Evolutionary conservation across 1,139 yeast genomes (phyloP).

Genomic region (Kurtzmaniella quercitrusa): DNA sequence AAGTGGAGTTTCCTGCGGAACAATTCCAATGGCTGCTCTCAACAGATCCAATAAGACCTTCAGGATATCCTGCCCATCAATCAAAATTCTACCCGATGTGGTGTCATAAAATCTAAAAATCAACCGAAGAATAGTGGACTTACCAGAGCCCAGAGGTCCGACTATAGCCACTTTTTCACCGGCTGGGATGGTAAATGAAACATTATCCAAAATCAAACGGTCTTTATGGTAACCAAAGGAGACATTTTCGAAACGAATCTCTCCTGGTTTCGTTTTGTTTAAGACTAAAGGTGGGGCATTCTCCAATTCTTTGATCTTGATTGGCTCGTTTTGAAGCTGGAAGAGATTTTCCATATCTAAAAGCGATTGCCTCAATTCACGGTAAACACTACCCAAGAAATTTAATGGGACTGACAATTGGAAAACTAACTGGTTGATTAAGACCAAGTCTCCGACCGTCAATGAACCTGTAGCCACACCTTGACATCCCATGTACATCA

Average conservation of each 20-base stretch:
- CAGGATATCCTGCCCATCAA: conserved; percentile 88
- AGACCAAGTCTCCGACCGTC: conserved; percentile 94
- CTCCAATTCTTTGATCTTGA: conserved; percentile 58
- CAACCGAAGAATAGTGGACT: conserved; percentile 80
- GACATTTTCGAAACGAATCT: conserved; percentile 84
- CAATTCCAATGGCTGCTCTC: conserved; percentile 78
- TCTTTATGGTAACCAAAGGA: conserved; percentile 89
- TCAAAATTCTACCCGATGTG: conserved; percentile 66
- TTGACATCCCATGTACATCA: conserved; percentile 99
- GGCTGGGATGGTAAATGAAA: conserved; percentile 81
- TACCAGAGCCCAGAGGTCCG: conserved; percentile 95
- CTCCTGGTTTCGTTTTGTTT: conserved; percentile 50
- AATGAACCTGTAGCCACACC: conserved; percentile 81
- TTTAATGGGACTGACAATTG: conserved; percentile 93
- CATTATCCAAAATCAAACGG: conserved; percentile 78
- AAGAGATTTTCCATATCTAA: conserved; percentile 91
- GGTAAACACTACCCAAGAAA: conserved; percentile 89
- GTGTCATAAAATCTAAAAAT: conserved; percentile 91
- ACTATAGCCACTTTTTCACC: conserved; percentile 91
- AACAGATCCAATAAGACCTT: conserved; percentile 73
- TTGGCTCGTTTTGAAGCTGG: conserved; percentile 71
- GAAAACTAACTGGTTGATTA: conserved; percentile 92
- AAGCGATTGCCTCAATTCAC: conserved; percentile 89
- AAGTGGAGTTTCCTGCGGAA: conserved; percentile 96
- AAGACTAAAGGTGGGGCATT: conserved; percentile 58